These are phyloP conservation scores for Elaeagnus macrophylla DNA, from an alignment of 306 rosid genomes.

Conservation along the genomic window DNA sequence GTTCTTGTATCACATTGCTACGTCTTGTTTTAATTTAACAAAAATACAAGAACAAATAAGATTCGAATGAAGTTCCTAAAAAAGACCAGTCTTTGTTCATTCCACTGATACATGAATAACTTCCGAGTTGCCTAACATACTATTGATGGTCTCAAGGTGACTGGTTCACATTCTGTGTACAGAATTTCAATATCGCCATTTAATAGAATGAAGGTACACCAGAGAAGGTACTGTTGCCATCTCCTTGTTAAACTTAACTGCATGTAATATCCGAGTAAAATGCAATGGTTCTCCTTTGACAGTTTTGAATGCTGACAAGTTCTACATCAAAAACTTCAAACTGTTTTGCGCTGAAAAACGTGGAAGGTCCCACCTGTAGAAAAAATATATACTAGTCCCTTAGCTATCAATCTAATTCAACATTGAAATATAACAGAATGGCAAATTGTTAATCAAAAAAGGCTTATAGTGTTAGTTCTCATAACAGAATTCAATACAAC, in stretches of 20 bases:
- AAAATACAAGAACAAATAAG: no score
- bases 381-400: slow-evolving; percentile 10
- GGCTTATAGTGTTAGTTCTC: slow-evolving; percentile 1
- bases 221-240: no score
- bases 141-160: no score
- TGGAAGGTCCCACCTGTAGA: slow-evolving; percentile 92
- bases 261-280: slow-evolving; percentile 89
- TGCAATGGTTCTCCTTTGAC: slow-evolving; percentile 76
- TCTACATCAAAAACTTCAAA: slow-evolving; percentile 96
- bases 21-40: no score
- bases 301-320: slow-evolving; percentile 59
- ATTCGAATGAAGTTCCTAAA: no score
- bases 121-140: no score
- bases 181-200: no score
- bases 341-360: slow-evolving; percentile 92
- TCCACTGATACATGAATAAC: no score
- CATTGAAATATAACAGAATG: background rate
- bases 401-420: slow-evolving; percentile 7
- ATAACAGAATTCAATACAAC: background rate
- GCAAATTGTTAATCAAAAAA: background rate
- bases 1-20: no score
- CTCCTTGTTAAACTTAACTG: slow-evolving; percentile 13
- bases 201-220: no score
- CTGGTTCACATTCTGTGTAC: no score
- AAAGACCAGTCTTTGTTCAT: no score